Evolutionary conservation across 148 eudicot genomes (phyloP).

Genomic region (Fagopyrum esculentum): DNA sequence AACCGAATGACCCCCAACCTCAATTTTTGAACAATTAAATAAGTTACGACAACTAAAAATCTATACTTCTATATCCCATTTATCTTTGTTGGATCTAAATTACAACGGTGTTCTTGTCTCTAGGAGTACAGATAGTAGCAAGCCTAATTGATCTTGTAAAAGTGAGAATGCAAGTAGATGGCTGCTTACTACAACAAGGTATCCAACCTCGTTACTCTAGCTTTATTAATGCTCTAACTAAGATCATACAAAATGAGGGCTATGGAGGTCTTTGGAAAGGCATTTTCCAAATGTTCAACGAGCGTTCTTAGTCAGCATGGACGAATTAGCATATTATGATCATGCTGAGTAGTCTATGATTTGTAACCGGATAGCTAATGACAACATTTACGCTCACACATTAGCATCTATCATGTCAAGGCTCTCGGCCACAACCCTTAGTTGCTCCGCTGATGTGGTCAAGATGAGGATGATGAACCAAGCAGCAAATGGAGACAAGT

Average conservation of each 20-base stretch:
- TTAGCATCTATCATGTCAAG: slow-evolving; percentile 75
- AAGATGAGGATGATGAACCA: slow-evolving; percentile 84
- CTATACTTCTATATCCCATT: background rate
- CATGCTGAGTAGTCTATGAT: slow-evolving; percentile 66
- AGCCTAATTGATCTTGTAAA: slow-evolving; percentile 94
- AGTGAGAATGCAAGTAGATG: slow-evolving; percentile 92
- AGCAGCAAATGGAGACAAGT: slow-evolving; percentile 19
- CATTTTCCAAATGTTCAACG: slow-evolving; percentile 73
- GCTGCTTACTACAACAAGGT: slow-evolving; percentile 54
- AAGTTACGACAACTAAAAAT: background rate
- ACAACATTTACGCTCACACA: slow-evolving; percentile 77
- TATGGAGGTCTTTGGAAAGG: slow-evolving; percentile 76
- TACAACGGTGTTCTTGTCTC: slow-evolving; percentile 10
- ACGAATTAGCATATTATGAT: slow-evolving; percentile 87
- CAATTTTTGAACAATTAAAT: too few species aligned
- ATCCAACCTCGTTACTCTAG: slow-evolving; percentile 59
- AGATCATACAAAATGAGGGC: slow-evolving; percentile 57
- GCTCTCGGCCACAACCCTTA: slow-evolving; percentile 67
- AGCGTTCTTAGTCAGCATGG: slow-evolving; percentile 91
- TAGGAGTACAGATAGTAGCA: slow-evolving; percentile 58
- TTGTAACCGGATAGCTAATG: slow-evolving; percentile 43
- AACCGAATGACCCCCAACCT: too few species aligned
- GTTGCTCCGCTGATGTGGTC: slow-evolving; percentile 89
- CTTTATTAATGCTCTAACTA: slow-evolving; percentile 49
- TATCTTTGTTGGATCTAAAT: background rate